Conservation (phyloP, 768 basidiomycete genomes). For the Boletus insuetus region DNA sequence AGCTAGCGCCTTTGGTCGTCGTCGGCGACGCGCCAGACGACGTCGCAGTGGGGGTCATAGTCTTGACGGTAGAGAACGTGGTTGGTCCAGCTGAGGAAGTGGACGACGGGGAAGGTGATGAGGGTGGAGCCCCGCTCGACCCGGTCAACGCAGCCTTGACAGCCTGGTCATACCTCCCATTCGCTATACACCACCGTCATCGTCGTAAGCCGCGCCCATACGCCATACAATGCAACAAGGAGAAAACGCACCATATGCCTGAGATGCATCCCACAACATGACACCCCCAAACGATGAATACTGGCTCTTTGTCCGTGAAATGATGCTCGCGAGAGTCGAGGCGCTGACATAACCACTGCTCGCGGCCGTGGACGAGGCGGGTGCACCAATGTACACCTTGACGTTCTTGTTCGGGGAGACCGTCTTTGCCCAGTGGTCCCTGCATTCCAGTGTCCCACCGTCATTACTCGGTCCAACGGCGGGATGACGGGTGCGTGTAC, state of each 20-base stretch:
- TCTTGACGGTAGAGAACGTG: background rate
- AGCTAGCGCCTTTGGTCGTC: constrained; percentile 27
- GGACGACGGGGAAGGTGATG: background rate
- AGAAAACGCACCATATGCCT: constrained; percentile 39
- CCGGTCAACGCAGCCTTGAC: constrained; percentile 41
- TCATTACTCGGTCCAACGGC: no score
- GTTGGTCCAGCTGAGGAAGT: background rate
- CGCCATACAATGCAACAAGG: background rate
- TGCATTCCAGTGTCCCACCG: constrained; percentile 4
- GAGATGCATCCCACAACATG: constrained; percentile 43
- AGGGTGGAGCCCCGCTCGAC: background rate
- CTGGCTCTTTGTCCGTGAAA: constrained; percentile 31
- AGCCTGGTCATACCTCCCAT: constrained; percentile 40
- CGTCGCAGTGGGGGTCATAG: constrained; percentile 13
- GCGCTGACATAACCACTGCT: constrained; percentile 40
- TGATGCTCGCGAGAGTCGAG: constrained; percentile 31
- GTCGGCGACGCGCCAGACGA: background rate
- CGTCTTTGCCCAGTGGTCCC: constrained; percentile 47
- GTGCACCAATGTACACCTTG: constrained; percentile 49
- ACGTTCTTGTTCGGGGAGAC: constrained; percentile 43
- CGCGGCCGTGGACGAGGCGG: constrained; percentile 40
- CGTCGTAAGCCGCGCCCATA: no score
- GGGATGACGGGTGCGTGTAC: background rate
- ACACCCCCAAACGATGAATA: constrained; percentile 48
- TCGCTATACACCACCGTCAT: constrained; percentile 28